Evolutionary conservation across 805 yeast species (phyloP).

Genomic region (Metschnikowia gruessii): DNA sequence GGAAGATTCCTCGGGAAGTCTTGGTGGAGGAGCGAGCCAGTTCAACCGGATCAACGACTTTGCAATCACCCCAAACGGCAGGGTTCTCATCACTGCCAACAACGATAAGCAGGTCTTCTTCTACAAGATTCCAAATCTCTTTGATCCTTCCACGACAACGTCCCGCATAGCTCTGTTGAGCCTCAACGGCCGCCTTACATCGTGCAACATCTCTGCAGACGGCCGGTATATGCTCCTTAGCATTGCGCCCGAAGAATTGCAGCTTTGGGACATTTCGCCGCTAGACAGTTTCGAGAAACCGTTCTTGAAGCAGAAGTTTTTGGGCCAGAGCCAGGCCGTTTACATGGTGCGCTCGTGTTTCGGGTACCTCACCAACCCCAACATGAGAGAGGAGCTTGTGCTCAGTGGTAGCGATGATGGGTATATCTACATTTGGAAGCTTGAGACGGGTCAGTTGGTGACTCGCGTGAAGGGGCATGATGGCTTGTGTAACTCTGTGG

Average conservation of each 20-base stretch:
- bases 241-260: slow-evolving; percentile 71
- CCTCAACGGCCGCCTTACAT: slow-evolving; percentile 59
- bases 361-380: slow-evolving; percentile 49
- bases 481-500: slow-evolving; percentile 71
- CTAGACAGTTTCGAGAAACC: slow-evolving; percentile 36
- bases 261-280: slow-evolving; percentile 68
- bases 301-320: slow-evolving; percentile 56
- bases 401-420: slow-evolving; percentile 87
- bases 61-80: slow-evolving; percentile 63
- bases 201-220: slow-evolving; percentile 53
- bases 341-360: slow-evolving; percentile 74
- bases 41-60: slow-evolving; percentile 63
- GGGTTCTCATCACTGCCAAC: slow-evolving; percentile 59
- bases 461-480: slow-evolving; percentile 60
- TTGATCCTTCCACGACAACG: slow-evolving; percentile 33
- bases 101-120: slow-evolving; percentile 61
- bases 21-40: slow-evolving; percentile 12
- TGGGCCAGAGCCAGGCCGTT: slow-evolving; percentile 70
- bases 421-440: slow-evolving; percentile 72
- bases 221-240: slow-evolving; percentile 60
- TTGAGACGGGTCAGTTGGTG: slow-evolving; percentile 64
- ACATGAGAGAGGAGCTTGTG: slow-evolving; percentile 56
- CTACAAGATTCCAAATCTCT: slow-evolving; percentile 47
- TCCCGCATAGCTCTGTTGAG: slow-evolving; percentile 44
- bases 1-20: not conserved